phyloP scores from a whole-genome alignment of 2,329 filamentous ascomycete genomes.

The Hirsutella minnesotensis region DNA sequence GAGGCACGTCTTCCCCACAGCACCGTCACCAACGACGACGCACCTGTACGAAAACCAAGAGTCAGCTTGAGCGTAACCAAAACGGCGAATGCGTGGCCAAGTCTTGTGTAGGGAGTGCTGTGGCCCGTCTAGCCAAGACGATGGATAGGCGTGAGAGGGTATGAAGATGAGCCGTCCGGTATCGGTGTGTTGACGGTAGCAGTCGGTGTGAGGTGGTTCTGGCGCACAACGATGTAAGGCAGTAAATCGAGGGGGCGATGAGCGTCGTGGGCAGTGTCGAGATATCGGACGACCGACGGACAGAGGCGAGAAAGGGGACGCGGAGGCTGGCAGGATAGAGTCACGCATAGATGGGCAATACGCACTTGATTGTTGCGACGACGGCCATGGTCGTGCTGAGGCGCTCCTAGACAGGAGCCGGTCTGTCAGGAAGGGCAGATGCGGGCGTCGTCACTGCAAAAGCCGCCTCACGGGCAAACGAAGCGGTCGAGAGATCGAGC shows the following conservation, averaged over 20 bases:
- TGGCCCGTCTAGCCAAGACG: too few relatives aligned
- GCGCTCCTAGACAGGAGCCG: constrained; percentile 26
- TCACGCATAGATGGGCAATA: constrained; percentile 6
- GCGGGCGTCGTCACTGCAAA: neutral
- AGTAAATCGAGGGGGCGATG: neutral
- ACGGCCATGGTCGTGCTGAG: constrained; percentile 38
- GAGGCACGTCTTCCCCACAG: constrained; percentile 97
- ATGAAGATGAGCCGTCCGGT: too few relatives aligned
- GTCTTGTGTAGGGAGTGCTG: too few relatives aligned
- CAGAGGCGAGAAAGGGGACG: constrained; percentile 4
- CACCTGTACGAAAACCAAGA: constrained; percentile 51
- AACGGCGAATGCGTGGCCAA: too few relatives aligned
- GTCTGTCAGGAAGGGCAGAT: constrained; percentile 2
- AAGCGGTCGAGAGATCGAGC: neutral
- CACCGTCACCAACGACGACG: constrained; percentile 98
- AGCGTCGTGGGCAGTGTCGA: neutral
- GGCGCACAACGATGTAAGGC: too few relatives aligned
- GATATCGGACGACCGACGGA: neutral
- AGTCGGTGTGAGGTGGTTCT: too few relatives aligned
- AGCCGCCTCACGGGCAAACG: neutral
- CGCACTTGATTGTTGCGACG: constrained; percentile 55
- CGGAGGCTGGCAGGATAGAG: constrained; percentile 3
- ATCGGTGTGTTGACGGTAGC: too few relatives aligned
- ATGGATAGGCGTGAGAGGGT: too few relatives aligned
- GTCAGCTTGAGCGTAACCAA: too few relatives aligned